Evolutionary conservation across 1,284 basidiomycete genomes (phyloP), one percentile per base, ranked within the genome.

Genomic region (Ustilago shanxiensis): DNA sequence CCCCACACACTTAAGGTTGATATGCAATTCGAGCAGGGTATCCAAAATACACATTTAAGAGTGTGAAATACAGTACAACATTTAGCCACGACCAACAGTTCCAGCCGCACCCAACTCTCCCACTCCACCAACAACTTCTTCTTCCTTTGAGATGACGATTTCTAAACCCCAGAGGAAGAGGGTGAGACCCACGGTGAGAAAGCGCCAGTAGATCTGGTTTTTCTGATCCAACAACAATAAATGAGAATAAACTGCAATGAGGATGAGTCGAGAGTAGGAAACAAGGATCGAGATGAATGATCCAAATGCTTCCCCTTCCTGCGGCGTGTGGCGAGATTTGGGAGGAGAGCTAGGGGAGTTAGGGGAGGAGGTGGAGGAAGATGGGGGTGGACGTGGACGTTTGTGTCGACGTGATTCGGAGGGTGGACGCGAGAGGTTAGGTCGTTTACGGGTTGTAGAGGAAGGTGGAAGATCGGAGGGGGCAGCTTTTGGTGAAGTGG

Each of bases 161-260:
- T 85, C 83, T n/a, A 85, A 50, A 18, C 79, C 75, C 83, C 83
- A 85, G 35, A 85, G 44, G 22, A 72, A 55, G 16, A 85, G 66
- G 6, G 83, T 83, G 33, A 83, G 68, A 20, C 77, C 81, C 4
- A 85, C 83, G 31, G 83, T 83, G n/a, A 85, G 60, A 58, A 84
- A 82, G 13, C 84, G 72, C 82, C 83, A 84, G 67, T 84, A 83
- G 47, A 80, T 77, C 76, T 85, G 82, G 53, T 85, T 82, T 37
- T 71, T 76, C 61, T 85, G 83, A 55, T 85, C 84, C 9, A 85
- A 65, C 50, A 85, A 69, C 47, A 85, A 60, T 39, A 85, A 60
- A 44, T 85, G 84, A 18, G 70, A 77, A 70, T 85, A 85, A 31
- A 85, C 83, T 0, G 83, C 83, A 29, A 85, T 85, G 29, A 85